Conservation (phyloP, 208 protist species). For the Entamoeba moshkovskii region DNA sequence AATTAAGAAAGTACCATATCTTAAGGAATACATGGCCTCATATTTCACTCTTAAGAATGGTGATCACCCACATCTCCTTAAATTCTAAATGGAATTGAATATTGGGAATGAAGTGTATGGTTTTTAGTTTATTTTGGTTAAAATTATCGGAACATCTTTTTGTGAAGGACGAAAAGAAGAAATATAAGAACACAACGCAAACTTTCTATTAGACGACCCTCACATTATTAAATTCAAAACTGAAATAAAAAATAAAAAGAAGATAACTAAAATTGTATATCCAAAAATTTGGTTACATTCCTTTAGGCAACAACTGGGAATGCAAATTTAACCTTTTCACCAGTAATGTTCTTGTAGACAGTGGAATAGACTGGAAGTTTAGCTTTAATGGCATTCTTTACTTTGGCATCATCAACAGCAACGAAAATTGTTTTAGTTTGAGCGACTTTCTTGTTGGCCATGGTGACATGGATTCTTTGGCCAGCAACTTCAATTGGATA, state of each 20-base stretch:
- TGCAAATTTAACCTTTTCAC: not conserved
- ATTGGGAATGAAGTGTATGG: no score
- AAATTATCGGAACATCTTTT: no score
- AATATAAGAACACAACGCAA: no score
- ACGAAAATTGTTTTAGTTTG: not conserved
- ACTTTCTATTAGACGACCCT: no score
- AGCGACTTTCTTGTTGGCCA: not conserved
- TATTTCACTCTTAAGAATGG: conserved; percentile 57
- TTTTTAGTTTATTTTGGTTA: no score
- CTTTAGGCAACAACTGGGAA: not conserved
- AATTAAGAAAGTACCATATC: conserved; percentile 42
- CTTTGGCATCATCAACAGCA: not conserved
- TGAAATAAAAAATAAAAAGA: no score
- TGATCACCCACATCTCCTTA: conserved; percentile 56
- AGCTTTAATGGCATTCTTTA: not conserved
- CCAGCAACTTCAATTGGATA: not conserved
- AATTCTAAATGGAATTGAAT: no score
- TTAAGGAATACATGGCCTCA: conserved; percentile 52
- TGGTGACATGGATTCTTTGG: not conserved
- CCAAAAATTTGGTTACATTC: no score
- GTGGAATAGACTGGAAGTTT: not conserved
- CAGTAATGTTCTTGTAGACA: not conserved
- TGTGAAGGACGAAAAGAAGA: no score
- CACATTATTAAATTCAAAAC: no score
- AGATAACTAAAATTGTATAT: no score